Percentiles rank a stretch among this genome's conserved stretches.
Evolutionary conservation across 768 basidiomycete species (phyloP).

Genomic region (Trametes cinnabarina): DNA sequence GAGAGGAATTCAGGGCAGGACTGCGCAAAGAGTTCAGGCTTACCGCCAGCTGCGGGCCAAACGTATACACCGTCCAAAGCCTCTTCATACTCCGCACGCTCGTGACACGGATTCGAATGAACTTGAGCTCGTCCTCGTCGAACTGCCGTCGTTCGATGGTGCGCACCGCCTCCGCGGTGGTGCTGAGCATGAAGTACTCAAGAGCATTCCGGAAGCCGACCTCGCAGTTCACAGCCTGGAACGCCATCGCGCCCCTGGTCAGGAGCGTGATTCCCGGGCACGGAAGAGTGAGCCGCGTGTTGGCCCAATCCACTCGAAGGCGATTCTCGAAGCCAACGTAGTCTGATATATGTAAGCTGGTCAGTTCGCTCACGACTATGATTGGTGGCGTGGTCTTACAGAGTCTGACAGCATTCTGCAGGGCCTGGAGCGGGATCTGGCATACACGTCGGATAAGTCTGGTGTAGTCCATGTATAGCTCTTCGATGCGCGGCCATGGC

Average conservation of each 20-base stretch:
- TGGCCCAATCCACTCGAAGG: constrained; percentile 2
- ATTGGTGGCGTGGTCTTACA: neutral
- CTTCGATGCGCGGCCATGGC: constrained; percentile 5
- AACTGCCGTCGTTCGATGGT: constrained; percentile 11
- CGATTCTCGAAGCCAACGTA: neutral
- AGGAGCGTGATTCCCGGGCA: constrained; percentile 1
- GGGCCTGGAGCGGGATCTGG: constrained; percentile 1
- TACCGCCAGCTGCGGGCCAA: constrained; percentile 2
- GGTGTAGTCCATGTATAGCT: neutral
- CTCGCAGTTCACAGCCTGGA: neutral
- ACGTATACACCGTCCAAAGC: constrained; percentile 1
- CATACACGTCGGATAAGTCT: neutral
- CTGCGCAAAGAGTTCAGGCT: too few species aligned
- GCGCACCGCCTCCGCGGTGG: constrained; percentile 8
- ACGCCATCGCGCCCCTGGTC: neutral
- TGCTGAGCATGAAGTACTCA: constrained; percentile 5
- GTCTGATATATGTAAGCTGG: neutral
- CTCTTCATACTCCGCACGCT: neutral
- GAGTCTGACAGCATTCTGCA: constrained; percentile 7
- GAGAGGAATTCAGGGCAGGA: too few species aligned
- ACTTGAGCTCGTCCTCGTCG: constrained; percentile 12
- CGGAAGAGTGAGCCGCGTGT: constrained; percentile 4
- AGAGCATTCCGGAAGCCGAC: constrained; percentile 5
- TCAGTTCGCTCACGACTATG: neutral
- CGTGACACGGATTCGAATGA: neutral